Evolutionary conservation across 179 eudicot species (phyloP), one percentile per base, ranked within the genome.

Genomic region (Beta corolliflora): DNA sequence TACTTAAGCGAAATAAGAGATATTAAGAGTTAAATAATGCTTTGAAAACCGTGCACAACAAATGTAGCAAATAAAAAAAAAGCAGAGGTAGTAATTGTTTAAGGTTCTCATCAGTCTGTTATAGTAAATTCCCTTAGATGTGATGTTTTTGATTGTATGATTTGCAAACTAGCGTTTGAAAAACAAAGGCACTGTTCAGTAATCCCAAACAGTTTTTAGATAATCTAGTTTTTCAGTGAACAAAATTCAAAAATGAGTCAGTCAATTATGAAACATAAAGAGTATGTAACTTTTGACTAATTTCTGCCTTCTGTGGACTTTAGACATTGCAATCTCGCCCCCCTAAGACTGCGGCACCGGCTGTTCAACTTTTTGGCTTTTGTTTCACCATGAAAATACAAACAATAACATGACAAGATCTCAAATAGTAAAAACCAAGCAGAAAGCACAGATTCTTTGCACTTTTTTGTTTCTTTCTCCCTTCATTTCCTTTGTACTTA

Each of bases 291-390:
- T 84, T 84, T 84, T 84, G 86, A 84, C 86, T 77, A 80, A 80
- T 16, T 53, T 25, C 52, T 16, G 23, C 41, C 3, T 77, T 41
- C 50, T 65, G 64, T 64, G 75, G 75, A 77, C 82, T 78, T 63
- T 54, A 55, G 21, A 31, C n/a, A 55, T 52, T 29, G 53, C 63
- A 79, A 58, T 83, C 74, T 76, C 44, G 71, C 36, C 75, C 52
- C 9, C 81, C 78, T 76, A 54, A 76, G 75, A 70, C 79, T 80
- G 83, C 83, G 86, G 70, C 78, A 80, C 50, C 79, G 83, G 83
- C 86, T 75, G 48, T 44, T 46, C 72, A 52, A 14, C 80, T 83
- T 79, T 76, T 68, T 58, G 1, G 59, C 53, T 46, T 18, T 13
- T 79, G 61, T 75, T 50, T 25, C 50, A 36, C 77, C 50, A 75